Evolutionary conservation across 129 eudicot species (phyloP).

Genomic region (Solidago caesia): DNA sequence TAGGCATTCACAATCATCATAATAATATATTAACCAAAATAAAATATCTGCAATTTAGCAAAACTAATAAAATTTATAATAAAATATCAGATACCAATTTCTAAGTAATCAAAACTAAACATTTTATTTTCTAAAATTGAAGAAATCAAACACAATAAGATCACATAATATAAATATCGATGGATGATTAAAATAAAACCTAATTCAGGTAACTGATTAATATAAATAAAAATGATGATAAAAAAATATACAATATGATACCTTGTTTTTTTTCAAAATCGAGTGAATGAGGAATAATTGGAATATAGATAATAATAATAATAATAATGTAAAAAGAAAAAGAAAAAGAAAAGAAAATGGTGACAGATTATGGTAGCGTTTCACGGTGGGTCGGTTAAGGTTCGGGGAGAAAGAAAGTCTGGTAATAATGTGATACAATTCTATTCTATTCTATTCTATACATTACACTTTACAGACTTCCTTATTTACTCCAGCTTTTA

Average conservation of each 20-base stretch:
- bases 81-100: neutral
- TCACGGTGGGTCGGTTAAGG: neutral
- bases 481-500: too few species aligned
- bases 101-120: neutral
- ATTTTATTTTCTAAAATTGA: neutral
- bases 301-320: too few species aligned
- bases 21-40: conserved; percentile 1
- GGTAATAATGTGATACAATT: too few species aligned
- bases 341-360: neutral
- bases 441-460: too few species aligned
- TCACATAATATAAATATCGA: conserved; percentile 1
- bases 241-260: conserved; percentile 12
- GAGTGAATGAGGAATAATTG: too few species aligned
- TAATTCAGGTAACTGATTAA: neutral
- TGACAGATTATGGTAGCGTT: conserved; percentile 12
- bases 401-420: neutral
- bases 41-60: conserved; percentile 10
- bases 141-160: neutral
- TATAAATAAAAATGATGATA: neutral
- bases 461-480: too few species aligned
- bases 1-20: neutral
- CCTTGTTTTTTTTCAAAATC: neutral
- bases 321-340: too few species aligned
- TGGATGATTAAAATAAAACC: neutral
- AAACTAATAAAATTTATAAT: neutral